Evolutionary conservation across 1,284 basidiomycete genomes (phyloP).

Genomic region (Trametes pubescens): DNA sequence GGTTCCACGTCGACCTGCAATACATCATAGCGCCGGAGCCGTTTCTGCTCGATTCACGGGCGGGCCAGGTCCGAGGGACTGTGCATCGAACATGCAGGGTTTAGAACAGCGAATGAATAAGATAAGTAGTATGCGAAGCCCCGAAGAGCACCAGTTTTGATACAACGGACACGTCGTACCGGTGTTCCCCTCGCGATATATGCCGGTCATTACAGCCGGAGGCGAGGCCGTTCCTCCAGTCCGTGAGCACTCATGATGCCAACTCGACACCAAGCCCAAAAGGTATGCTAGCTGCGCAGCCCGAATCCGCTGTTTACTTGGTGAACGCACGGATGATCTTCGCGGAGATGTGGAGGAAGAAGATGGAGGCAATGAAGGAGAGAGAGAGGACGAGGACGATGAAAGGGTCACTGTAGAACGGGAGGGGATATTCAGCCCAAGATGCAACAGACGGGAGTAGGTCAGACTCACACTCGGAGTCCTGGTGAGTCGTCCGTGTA

Average conservation of each 20-base stretch:
- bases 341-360: conserved; percentile 98
- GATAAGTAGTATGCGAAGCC: conserved; percentile 33
- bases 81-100: background rate
- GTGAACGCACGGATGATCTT: conserved; percentile 93
- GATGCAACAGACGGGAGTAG: background rate
- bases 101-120: conserved; percentile 27
- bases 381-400: conserved; percentile 97
- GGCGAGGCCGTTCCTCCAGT: conserved; percentile 21
- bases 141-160: conserved; percentile 32
- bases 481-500: conserved; percentile 99
- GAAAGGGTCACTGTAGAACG: conserved; percentile 85
- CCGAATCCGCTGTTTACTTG: conserved; percentile 58
- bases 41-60: background rate
- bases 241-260: conserved; percentile 21
- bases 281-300: conserved; percentile 10
- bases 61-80: background rate
- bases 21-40: background rate
- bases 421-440: background rate
- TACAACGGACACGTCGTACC: conserved; percentile 36
- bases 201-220: conserved; percentile 21
- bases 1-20: background rate
- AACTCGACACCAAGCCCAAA: conserved; percentile 13
- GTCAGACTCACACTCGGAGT: conserved; percentile 86
- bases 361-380: conserved; percentile 98
- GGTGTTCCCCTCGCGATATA: conserved; percentile 18